A percentile compares a stretch with the other conserved stretches of the same genome.
Evolutionary conservation across 2,329 filamentous ascomycete genomes (phyloP).

Genomic region (Ophiostoma piceae): DNA sequence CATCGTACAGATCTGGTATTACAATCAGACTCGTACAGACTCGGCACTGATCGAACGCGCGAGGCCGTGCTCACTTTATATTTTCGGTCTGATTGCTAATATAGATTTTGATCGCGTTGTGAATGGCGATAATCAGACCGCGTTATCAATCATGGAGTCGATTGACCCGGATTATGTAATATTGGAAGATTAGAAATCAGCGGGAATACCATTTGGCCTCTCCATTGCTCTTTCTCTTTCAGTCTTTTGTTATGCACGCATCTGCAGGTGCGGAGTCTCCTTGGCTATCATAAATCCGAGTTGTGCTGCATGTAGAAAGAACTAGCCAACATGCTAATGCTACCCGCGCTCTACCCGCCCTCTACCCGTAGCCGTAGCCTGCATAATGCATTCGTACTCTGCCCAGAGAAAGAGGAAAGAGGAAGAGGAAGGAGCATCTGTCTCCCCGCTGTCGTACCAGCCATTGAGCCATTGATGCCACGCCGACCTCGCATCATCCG

Average conservation of each 20-base stretch:
- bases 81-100: neutral
- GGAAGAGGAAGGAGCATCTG: neutral
- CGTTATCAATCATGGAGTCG: too few species aligned
- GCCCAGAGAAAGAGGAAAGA: too few species aligned
- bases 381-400: neutral
- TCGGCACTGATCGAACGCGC: neutral
- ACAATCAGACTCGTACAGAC: neutral
- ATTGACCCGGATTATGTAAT: neutral
- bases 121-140: neutral
- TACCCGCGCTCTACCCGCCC: neutral
- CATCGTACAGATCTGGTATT: neutral
- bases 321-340: neutral
- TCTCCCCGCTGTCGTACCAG: neutral
- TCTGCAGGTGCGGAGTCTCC: slow-evolving; percentile 7
- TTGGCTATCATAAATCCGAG: neutral
- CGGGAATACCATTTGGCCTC: neutral
- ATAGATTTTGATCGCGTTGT: too few species aligned
- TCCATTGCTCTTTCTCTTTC: neutral
- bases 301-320: neutral
- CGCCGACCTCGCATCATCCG: neutral
- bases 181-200: neutral
- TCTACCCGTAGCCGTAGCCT: neutral
- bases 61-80: neutral
- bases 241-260: neutral
- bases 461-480: neutral